Base-by-base conservation (phyloP, 805 yeast species). In the Metschnikowia noctiluminum region DNA sequence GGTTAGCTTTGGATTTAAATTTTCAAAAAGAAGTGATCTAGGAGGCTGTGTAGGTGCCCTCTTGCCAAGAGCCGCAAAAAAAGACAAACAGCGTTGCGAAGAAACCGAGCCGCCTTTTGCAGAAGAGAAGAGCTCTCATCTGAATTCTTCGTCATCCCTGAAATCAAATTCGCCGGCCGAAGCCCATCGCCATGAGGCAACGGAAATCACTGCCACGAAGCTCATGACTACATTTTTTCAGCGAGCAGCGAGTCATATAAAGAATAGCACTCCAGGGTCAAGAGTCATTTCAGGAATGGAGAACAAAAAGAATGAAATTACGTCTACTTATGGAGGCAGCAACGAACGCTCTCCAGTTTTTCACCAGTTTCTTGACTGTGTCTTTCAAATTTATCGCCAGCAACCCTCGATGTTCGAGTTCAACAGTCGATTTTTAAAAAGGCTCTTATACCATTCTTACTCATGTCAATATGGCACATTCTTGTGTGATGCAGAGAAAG, bases 381-480 rank as follows among this genome's bases (percentile, higher is more conserved):
- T 89, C 1, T 90, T 85, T 63, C 99, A 94, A 62, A 62, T 92
- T 15, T 64, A 78, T 44, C 65, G 81, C 7, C 96, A 89, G 61
- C 76, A 80, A 56, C 96, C 96, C 0, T 59, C 69, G 0, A 68
- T 73, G 40, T 94, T 94, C 65, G 96, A 92, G 66, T 91, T 84
- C 67, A 90, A 91, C 61, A 96, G 91, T 63, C 69, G 97, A 45
- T 89, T 94, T 58, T 64, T 94, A 54, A 79, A 96, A 55, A 70
- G 98, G 43, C 70, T 94, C 48, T 76, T 89, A 16, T 94, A 94
- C 62, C 98, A 94, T 64, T 70, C 87, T 42, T 89, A 90, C 61
- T 88, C 97, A 0, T 90, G 98, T 59, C 98, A 94, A 64, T 94
- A 90, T 66, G 98, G 98, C 3, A 83, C 96, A 1, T 94, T 94